Conservation (phyloP, 441 rosid species). For the Breynia disticha region DNA sequence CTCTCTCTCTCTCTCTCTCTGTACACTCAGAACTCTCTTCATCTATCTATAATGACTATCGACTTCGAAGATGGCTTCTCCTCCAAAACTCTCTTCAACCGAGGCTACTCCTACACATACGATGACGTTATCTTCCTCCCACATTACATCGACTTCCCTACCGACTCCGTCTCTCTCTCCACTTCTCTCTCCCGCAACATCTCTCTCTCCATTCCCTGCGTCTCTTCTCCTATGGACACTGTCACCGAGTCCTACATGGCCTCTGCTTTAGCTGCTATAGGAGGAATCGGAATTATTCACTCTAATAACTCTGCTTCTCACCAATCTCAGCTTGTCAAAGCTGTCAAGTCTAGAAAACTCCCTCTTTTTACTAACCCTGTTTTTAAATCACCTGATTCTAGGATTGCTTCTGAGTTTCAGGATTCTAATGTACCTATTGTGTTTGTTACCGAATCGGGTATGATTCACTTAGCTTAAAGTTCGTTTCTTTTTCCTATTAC, state of each 20-base stretch:
- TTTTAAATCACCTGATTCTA: conserved; percentile 32
- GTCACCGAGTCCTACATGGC: conserved; percentile 89
- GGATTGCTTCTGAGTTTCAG: conserved; percentile 34
- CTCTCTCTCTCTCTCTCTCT: too few species aligned
- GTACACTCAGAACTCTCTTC: neutral
- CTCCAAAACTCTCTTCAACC: conserved; percentile 44
- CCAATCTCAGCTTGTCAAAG: conserved; percentile 55
- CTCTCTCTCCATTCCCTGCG: conserved; percentile 72
- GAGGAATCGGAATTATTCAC: conserved; percentile 75
- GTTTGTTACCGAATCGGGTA: conserved; percentile 45
- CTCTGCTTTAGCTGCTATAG: conserved; percentile 78
- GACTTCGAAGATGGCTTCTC: conserved; percentile 55
- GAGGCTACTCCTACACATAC: conserved; percentile 81
- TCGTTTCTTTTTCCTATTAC: neutral
- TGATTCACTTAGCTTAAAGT: too few species aligned
- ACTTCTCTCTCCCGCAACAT: conserved; percentile 63
- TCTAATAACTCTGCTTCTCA: conserved; percentile 42
- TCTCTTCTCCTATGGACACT: conserved; percentile 95
- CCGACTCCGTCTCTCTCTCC: conserved; percentile 61
- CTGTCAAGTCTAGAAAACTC: conserved; percentile 56
- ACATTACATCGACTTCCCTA: conserved; percentile 76
- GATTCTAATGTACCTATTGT: conserved; percentile 22
- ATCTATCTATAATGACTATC: neutral
- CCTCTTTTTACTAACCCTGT: conserved; percentile 49
- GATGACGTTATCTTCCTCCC: conserved; percentile 88